Conservation (phyloP, 352 stramenopile species). For the Pythium vanterpoolii region DNA sequence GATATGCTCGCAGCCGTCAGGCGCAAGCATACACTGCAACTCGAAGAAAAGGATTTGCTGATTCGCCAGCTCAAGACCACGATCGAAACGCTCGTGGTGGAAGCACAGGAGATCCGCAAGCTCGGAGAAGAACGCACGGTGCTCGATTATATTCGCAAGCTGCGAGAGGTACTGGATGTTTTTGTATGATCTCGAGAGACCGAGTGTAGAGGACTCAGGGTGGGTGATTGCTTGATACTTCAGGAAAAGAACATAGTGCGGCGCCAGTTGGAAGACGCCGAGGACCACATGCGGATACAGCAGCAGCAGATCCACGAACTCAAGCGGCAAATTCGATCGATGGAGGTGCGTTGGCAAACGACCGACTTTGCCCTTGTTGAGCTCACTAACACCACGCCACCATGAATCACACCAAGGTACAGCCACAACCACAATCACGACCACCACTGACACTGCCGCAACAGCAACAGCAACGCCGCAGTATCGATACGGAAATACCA, state of each 20-base stretch:
- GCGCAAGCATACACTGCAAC: constrained; percentile 38
- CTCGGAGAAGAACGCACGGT: constrained; percentile 77
- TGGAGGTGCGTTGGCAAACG: constrained; percentile 30
- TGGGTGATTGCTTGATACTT: neutral
- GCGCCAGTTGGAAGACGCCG: constrained; percentile 67
- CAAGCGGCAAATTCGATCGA: constrained; percentile 63
- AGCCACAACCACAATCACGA: neutral
- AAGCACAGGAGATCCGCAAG: constrained; percentile 73
- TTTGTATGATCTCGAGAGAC: no score
- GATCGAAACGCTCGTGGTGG: constrained; percentile 71
- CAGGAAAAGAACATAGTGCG: constrained; percentile 68
- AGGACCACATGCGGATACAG: constrained; percentile 76
- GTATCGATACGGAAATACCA: neutral
- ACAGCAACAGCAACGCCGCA: neutral
- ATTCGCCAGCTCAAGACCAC: constrained; percentile 77
- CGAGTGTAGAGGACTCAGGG: neutral
- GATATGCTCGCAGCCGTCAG: constrained; percentile 5
- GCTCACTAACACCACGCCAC: neutral
- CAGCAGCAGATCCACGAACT: constrained; percentile 72
- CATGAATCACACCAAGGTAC: no score
- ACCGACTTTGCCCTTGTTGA: no score
- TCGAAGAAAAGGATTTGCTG: constrained; percentile 84
- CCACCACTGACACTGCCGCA: neutral
- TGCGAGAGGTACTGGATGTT: constrained; percentile 50
- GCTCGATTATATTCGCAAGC: constrained; percentile 81